Evolutionary conservation across 108 stramenopile species (phyloP), one percentile per base, ranked within the genome.

Genomic region (Skeletonema potamos): DNA sequence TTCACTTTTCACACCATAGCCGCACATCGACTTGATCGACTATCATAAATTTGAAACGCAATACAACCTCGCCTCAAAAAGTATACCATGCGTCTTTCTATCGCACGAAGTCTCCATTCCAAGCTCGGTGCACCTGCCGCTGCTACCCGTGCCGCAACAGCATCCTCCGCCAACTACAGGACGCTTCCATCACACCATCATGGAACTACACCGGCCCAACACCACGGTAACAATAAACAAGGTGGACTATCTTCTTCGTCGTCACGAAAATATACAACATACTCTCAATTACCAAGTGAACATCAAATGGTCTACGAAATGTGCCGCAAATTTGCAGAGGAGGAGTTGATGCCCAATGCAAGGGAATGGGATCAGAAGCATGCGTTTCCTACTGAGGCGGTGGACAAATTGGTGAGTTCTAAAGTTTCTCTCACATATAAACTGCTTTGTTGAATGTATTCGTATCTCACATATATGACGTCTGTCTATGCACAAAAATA

Each of bases 261-360:
- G 4, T 56, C 55, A 13, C 58, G 58, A 26, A 34, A 33, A 29
- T 59, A 59, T n/a, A 59, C 58, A 34, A 30, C 58, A 59, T 59
- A 34, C 36, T 34, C 29, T 59, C 58, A 59, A 18, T 32, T 30
- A 13, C 58, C 58, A 12, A 59, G 32, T 59, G 98, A 98, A 66
- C 97, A 98, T 69, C 71, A 66, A 41, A 97, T 97, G 96, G 88
- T 99, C 7, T 86, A 92, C 32, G 93, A 98, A 54, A 97, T 97
- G 96, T 96, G 96, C 78, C 86, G 95, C 20, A 89, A 89, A 46
- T 97, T 99, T 68, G 98, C 98, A 4, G 96, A 97, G 48, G 91
- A 94, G 63, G 96, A 96, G 70, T 79, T 99, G 62, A 81, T 77
- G 13, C 98, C 98, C 11, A 90, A 95, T 71, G 98, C 98, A 6